phyloP scores from a whole-genome alignment of 352 stramenopile genomes.

The Thalassiosira mediterranea region DNA sequence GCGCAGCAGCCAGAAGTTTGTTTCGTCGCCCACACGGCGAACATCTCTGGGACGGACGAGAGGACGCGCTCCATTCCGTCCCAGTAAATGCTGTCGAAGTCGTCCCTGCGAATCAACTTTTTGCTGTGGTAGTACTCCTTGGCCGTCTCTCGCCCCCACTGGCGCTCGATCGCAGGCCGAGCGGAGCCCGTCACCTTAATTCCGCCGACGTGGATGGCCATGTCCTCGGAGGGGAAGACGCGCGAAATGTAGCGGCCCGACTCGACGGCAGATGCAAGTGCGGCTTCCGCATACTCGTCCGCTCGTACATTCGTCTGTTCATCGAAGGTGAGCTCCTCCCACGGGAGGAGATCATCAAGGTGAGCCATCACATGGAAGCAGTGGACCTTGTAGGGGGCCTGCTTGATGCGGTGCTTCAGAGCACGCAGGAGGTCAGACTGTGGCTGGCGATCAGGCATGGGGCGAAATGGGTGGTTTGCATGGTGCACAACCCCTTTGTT shows the following conservation, averaged over 20 bases:
- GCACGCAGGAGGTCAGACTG: constrained; percentile 36
- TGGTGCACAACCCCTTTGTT: constrained; percentile 39
- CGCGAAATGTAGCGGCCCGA: constrained; percentile 5
- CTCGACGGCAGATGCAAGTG: background rate
- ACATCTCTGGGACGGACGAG: constrained; percentile 12
- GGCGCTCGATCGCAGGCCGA: background rate
- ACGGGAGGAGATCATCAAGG: constrained; percentile 8
- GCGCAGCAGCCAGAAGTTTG: constrained; percentile 30
- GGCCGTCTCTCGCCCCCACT: constrained; percentile 8
- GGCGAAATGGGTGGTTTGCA: constrained; percentile 2
- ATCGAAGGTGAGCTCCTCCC: background rate
- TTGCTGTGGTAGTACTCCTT: background rate
- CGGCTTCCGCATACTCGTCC: constrained; percentile 18
- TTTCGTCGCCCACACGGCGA: constrained; percentile 14
- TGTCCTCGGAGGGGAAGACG: constrained; percentile 20
- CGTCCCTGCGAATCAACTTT: constrained; percentile 2
- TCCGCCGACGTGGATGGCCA: background rate
- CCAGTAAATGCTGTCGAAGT: constrained; percentile 29
- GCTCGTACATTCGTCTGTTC: constrained; percentile 28
- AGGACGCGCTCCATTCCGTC: constrained; percentile 16
- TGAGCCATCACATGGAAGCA: constrained; percentile 31
- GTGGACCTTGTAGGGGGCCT: background rate
- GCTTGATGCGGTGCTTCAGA: constrained; percentile 3
- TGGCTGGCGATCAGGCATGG: too few relatives aligned
- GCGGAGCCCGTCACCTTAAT: constrained; percentile 21